Base-by-base conservation (phyloP, 78 protist species). In the Dictyostelium citrinum region DNA sequence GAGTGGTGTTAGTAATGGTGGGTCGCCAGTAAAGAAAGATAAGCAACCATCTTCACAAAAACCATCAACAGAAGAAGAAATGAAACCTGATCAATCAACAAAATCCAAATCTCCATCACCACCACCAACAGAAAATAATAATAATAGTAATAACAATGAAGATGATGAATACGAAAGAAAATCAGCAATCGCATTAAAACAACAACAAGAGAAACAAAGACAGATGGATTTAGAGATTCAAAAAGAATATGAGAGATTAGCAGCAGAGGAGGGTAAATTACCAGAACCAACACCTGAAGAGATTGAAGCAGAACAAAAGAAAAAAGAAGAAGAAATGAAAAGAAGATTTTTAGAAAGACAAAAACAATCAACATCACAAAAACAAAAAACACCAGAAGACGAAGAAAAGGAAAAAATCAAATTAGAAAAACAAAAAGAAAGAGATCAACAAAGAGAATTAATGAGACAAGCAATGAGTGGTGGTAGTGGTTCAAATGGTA, bases 131-230 rank as follows among this genome's bases (percentile, higher is more conserved):
- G n/a, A 11, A 31, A n/a, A 51, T 67, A 55, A 31, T 78, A 88
- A 79, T 27, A 88, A 10, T n/a, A 49, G 51, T 79, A 88, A 46
- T n/a, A 61, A 14, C 46, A 76, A 45, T 24, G 41, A 31, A 0
- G 84, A 86, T 7, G 84, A 86, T 5, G 92, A 74, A 37, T 76
- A 55, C 61, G 92, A 86, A 86, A 74, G 84, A 86, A 35, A 24
- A 61, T 58, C 33, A n/a, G 20, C 20, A 67, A 31, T 77, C 3
- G 84, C 84, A 68, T 46, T 61, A 43, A 35, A 67, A 67, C 27
- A 78, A 67, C 93, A 88, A 67, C 67, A 60, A 24, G 92, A 86
- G 12, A 86, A 27, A 27, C 83, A 86, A 77, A 51, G 61, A 55
- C 80, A 76, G 11, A 86, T 86, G 92, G 92, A 86, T 2, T 35